These are phyloP conservation scores for Boletus sp. DNA, from an alignment of 768 basidiomycete genomes.

Conservation along the genomic window DNA sequence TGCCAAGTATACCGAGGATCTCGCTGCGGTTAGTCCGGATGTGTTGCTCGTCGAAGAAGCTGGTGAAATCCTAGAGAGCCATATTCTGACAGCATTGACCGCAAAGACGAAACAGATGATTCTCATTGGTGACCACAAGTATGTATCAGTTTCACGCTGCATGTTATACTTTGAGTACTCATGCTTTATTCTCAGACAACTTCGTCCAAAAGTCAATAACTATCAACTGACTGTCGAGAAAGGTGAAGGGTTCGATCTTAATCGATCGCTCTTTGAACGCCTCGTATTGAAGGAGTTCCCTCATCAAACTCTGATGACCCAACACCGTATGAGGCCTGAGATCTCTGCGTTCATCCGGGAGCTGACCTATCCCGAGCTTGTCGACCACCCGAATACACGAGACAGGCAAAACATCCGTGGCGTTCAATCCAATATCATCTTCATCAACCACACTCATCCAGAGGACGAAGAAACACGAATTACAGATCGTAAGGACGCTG, in stretches of 20 bases:
- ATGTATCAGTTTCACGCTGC: not conserved
- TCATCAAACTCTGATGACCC: slow-evolving; percentile 51
- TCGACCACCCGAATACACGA: slow-evolving; percentile 50
- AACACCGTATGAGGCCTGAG: slow-evolving; percentile 76
- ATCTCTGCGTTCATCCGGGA: slow-evolving; percentile 62
- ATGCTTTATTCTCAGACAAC: slow-evolving; percentile 45
- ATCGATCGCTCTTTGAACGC: slow-evolving; percentile 67
- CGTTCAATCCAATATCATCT: slow-evolving; percentile 56
- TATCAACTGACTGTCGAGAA: slow-evolving; percentile 68
- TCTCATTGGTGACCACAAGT: slow-evolving; percentile 77
- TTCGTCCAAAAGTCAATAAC: slow-evolving; percentile 71
- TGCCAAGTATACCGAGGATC: slow-evolving; percentile 53
- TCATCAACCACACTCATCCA: slow-evolving; percentile 55
- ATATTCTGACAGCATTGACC: slow-evolving; percentile 60
- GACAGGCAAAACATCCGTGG: slow-evolving; percentile 54
- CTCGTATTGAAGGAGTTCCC: slow-evolving; percentile 62
- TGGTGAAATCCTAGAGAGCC: slow-evolving; percentile 70
- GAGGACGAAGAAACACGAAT: slow-evolving; percentile 49
- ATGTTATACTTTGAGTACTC: not conserved
- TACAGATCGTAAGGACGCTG: slow-evolving; percentile 46
- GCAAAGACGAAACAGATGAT: slow-evolving; percentile 51
- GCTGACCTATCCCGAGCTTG: slow-evolving; percentile 68
- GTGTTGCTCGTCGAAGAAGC: slow-evolving; percentile 72
- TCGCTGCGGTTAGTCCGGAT: slow-evolving; percentile 47
- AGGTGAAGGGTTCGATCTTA: slow-evolving; percentile 66